Base-by-base conservation (phyloP, 352 stramenopile species). In the Phytophthora cryptogea region DNA sequence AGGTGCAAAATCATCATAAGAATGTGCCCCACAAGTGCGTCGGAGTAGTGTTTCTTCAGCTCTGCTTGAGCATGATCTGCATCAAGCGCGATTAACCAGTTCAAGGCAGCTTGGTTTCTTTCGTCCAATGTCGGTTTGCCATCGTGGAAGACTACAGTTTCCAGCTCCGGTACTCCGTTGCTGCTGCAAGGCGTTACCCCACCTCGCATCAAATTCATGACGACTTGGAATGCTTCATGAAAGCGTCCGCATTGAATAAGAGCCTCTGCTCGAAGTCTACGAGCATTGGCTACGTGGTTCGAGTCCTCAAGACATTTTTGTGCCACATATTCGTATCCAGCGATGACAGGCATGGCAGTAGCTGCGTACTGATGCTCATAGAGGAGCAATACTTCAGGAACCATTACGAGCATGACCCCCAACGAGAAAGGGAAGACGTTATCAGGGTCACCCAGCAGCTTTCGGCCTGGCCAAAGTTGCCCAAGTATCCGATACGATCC, bases 381-480 rank as follows among this genome's bases (percentile, higher is more conserved):
- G 27, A 77, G 70, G 10, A 92, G 65, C 6, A 92, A 63, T 8
- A 73, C 59, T 27, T 89, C 72, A 7, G 72, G 69, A n/a, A 81
- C 58, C 27, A 84, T 35, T 2, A 78, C 42, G 14, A 89, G 54
- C 48, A 75, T 75, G 9, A 80, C 33, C 3, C 39, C 65, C 6
- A 90, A 40, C 1, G 59, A 53, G 36, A 86, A 72, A 0, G 66
- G 20, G 7, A 66, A 68, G 8, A 88, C 51, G 5, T 68, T 64
- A 41, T 92, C 77, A 0, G 55, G 41, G 28, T 85, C 78, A 3
- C 61, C 31, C 0, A 90, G 39, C 4, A 90, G 47, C 26, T 85
- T 70, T 44, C 80, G 59, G 13, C 74, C 79, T 13, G 77, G 79
- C 83, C 80, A 92, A 11, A 92, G 63, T 10, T 88, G 65, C 0